These are phyloP conservation scores for Cladophialophora yegresii DNA, from an alignment of 2,329 filamentous ascomycete species.

Conservation along the genomic window DNA sequence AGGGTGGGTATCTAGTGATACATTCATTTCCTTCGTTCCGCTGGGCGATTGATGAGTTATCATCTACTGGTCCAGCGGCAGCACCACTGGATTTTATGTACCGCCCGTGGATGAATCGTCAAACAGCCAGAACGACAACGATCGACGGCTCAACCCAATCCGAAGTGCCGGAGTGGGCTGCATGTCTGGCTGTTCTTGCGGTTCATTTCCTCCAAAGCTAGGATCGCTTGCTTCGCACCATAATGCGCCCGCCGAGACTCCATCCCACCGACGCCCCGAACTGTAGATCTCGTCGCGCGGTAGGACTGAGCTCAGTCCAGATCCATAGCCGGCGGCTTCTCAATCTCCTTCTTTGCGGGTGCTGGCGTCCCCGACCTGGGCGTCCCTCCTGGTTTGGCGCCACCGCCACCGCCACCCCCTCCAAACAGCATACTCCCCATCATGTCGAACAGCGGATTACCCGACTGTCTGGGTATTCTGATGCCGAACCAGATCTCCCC, in stretches of 20 bases:
- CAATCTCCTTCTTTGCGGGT: constrained; percentile 28
- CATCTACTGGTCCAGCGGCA: not conserved
- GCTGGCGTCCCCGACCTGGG: constrained; percentile 48
- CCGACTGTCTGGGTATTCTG: constrained; percentile 74
- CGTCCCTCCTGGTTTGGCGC: constrained; percentile 39
- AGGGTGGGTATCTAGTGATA: not conserved
- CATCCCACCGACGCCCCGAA: not conserved
- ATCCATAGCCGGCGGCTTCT: constrained; percentile 46
- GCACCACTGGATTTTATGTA: not conserved
- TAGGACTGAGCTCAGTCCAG: constrained; percentile 43
- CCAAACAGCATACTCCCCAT: constrained; percentile 94
- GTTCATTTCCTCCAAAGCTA: not conserved
- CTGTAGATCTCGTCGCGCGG: not conserved
- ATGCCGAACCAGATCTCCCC: constrained; percentile 98
- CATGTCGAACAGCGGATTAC: constrained; percentile 93
- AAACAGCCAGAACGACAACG: not conserved
- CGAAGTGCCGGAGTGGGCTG: not conserved
- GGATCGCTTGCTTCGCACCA: not conserved
- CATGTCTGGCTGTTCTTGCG: no score
- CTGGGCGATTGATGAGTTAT: not conserved
- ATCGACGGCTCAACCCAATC: not conserved
- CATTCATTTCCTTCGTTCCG: not conserved
- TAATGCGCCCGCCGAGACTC: not conserved
- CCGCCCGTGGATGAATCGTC: not conserved
- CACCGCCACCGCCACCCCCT: constrained; percentile 49